A percentile compares a stretch with the other conserved stretches of the same genome.
These are phyloP conservation scores for Arabis hirsuta DNA, from an alignment of 345 rosid species.

Conservation along the genomic window DNA sequence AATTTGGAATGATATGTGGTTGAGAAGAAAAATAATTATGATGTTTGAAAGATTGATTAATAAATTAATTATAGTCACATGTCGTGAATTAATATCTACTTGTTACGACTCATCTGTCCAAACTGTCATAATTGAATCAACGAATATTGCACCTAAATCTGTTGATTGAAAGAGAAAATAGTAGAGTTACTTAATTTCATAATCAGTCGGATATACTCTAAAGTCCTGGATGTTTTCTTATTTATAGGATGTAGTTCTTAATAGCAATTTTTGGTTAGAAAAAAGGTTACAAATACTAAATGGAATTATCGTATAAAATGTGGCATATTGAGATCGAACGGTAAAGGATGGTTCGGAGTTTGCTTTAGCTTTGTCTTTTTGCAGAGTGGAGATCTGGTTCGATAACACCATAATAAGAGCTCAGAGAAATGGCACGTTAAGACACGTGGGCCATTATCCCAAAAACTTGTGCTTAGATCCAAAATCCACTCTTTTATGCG, in stretches of 20 bases:
- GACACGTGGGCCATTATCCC: slow-evolving; percentile 18
- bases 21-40: slow-evolving; percentile 14
- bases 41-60: not conserved
- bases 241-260: not conserved
- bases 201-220: not conserved
- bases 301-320: not conserved
- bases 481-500: slow-evolving; percentile 28
- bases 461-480: slow-evolving; percentile 33
- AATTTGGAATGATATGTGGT: slow-evolving; percentile 23
- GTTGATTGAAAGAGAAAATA: not conserved
- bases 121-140: slow-evolving; percentile 27
- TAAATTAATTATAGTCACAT: slow-evolving; percentile 23
- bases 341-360: slow-evolving; percentile 2
- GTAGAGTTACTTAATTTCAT: not conserved
- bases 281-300: not conserved
- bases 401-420: not conserved
- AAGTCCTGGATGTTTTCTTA: not conserved
- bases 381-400: slow-evolving; percentile 24
- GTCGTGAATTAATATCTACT: slow-evolving; percentile 41
- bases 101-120: slow-evolving; percentile 37
- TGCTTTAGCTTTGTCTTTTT: slow-evolving; percentile 11
- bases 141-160: slow-evolving; percentile 6
- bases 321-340: slow-evolving; percentile 6
- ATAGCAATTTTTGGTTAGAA: not conserved
- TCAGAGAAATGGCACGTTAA: slow-evolving; percentile 31